Percentiles rank a stretch among this genome's conserved stretches.
phyloP scores from a whole-genome alignment of 352 stramenopile species.

The Pythium rhizo-oryzae region DNA sequence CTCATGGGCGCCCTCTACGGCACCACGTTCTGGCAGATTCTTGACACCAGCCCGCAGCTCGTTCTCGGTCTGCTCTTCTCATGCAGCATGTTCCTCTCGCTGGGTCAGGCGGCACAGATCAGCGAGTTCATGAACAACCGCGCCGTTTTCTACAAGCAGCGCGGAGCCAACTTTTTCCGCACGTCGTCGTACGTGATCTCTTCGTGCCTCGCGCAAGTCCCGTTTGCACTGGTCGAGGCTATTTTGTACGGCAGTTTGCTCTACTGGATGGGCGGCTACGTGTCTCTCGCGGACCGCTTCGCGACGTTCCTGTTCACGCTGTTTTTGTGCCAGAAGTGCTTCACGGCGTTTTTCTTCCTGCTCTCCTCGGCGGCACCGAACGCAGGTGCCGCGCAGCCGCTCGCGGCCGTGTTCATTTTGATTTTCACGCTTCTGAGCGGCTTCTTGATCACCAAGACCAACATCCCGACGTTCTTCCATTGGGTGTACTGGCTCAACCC shows the following conservation, averaged over 20 bases:
- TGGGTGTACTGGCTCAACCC: constrained; percentile 87
- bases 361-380: constrained; percentile 49
- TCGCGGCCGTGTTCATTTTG: constrained; percentile 63
- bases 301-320: constrained; percentile 67
- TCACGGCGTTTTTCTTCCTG: constrained; percentile 72
- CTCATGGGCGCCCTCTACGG: constrained; percentile 71
- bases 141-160: constrained; percentile 90
- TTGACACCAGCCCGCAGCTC: constrained; percentile 52
- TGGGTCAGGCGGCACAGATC: constrained; percentile 82
- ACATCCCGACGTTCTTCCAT: constrained; percentile 66
- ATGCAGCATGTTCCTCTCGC: constrained; percentile 83
- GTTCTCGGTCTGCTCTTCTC: constrained; percentile 90
- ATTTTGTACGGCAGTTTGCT: constrained; percentile 86
- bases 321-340: constrained; percentile 69
- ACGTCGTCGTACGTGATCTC: constrained; percentile 80
- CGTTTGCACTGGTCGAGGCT: constrained; percentile 70
- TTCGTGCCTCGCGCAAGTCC: constrained; percentile 47
- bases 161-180: constrained; percentile 87
- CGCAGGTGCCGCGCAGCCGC: constrained; percentile 55
- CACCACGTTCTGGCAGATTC: constrained; percentile 66
- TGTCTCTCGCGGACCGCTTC: constrained; percentile 43
- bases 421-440: constrained; percentile 75
- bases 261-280: constrained; percentile 91
- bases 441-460: constrained; percentile 57
- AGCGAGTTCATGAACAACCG: constrained; percentile 78